phyloP scores from a whole-genome alignment of 805 yeast species.

The Schwanniomyces occidentalis region DNA sequence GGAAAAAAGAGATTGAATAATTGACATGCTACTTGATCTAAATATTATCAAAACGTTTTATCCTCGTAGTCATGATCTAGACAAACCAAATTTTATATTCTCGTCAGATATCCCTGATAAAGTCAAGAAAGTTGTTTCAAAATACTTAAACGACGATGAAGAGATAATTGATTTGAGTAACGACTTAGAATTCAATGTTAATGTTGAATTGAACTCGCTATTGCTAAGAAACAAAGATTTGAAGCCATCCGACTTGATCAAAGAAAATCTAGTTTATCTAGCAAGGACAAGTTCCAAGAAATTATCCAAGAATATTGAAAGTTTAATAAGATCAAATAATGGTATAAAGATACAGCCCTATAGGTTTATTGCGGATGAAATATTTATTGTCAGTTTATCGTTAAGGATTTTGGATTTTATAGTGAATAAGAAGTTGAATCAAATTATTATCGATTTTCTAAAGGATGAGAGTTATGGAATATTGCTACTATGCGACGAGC shows the following conservation, averaged over 20 bases:
- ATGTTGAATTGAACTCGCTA: slow-evolving; percentile 36
- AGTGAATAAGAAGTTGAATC: slow-evolving; percentile 14
- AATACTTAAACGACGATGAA: slow-evolving; percentile 3
- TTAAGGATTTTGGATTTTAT: slow-evolving; percentile 24
- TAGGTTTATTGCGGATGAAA: slow-evolving; percentile 19
- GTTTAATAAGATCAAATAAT: background rate
- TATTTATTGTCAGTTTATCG: slow-evolving; percentile 32
- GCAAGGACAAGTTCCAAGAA: slow-evolving; percentile 20
- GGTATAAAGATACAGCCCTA: slow-evolving; percentile 1
- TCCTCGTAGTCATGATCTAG: slow-evolving; percentile 21
- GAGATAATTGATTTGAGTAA: slow-evolving; percentile 8
- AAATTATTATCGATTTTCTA: slow-evolving; percentile 22
- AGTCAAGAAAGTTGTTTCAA: slow-evolving; percentile 10
- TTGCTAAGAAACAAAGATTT: slow-evolving; percentile 28
- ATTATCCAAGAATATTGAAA: background rate
- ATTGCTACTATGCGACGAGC: slow-evolving; percentile 26
- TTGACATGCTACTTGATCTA: slow-evolving; percentile 5
- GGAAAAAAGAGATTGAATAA: background rate
- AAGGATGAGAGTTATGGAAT: slow-evolving; percentile 33
- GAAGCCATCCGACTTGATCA: slow-evolving; percentile 33
- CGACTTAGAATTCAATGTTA: slow-evolving; percentile 23
- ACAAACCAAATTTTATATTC: slow-evolving; percentile 39
- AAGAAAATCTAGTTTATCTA: slow-evolving; percentile 33
- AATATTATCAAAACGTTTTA: slow-evolving; percentile 3
- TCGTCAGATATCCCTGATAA: slow-evolving; percentile 35